phyloP scores from a whole-genome alignment of 805 yeast species.

The Yamadazyma takamatsuzukensis region DNA sequence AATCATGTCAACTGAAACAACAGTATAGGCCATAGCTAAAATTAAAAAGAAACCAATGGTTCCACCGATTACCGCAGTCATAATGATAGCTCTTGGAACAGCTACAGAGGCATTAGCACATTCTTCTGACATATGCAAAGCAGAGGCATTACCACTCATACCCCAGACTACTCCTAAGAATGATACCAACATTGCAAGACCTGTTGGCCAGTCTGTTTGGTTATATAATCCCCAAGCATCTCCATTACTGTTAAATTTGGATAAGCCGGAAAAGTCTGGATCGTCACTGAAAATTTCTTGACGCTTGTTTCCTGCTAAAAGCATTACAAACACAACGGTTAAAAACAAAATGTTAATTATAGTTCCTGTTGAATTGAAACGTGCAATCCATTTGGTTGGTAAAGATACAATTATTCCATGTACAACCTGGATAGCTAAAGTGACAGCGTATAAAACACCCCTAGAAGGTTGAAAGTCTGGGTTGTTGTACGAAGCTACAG shows the following conservation, averaged over 20 bases:
- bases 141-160: constrained; percentile 72
- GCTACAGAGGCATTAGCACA: constrained; percentile 59
- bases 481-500: constrained; percentile 40
- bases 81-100: constrained; percentile 62
- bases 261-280: constrained; percentile 10
- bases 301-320: constrained; percentile 50
- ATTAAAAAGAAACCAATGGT: constrained; percentile 52
- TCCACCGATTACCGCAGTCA: constrained; percentile 55
- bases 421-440: constrained; percentile 45
- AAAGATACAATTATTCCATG: constrained; percentile 47
- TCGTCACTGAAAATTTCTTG: constrained; percentile 14
- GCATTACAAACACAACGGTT: constrained; percentile 48
- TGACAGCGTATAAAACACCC: constrained; percentile 49
- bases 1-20: constrained; percentile 45
- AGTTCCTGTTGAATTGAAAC: constrained; percentile 48
- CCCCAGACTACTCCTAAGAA: constrained; percentile 63
- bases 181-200: constrained; percentile 52
- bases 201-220: constrained; percentile 60
- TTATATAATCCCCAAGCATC: constrained; percentile 55
- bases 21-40: constrained; percentile 58
- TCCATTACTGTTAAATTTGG: constrained; percentile 47
- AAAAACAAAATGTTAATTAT: constrained; percentile 45
- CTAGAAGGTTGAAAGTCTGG: constrained; percentile 35
- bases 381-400: constrained; percentile 53
- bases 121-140: constrained; percentile 70